Percentiles rank a stretch among this genome's conserved stretches.
Conservation (phyloP, 2,329 filamentous ascomycete genomes). For the Drechslera avenae region DNA sequence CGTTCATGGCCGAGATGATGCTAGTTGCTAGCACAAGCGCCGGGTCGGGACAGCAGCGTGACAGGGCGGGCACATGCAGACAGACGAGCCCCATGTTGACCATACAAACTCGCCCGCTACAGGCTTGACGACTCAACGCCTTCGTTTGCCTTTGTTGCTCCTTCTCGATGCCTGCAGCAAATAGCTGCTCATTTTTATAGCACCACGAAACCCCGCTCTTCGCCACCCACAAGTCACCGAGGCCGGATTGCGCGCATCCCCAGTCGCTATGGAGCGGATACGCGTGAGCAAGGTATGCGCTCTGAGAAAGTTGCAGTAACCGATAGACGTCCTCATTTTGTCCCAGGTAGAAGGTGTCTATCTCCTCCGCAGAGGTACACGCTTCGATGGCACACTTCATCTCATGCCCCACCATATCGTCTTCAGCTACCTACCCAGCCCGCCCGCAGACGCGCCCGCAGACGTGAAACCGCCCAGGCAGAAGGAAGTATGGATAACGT, state of each 20-base stretch:
- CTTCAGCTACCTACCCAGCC: slow-evolving; percentile 62
- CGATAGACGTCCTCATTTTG: background rate
- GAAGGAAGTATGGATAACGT: slow-evolving; percentile 89
- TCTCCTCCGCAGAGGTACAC: slow-evolving; percentile 61
- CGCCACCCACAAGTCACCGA: slow-evolving; percentile 1
- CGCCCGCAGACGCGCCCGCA: slow-evolving; percentile 39
- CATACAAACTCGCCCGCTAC: slow-evolving; percentile 17
- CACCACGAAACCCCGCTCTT: slow-evolving; percentile 2
- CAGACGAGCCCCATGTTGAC: slow-evolving; percentile 22
- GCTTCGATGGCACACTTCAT: slow-evolving; percentile 64
- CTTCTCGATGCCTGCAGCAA: slow-evolving; percentile 8
- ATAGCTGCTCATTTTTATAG: slow-evolving; percentile 7
- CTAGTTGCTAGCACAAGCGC: slow-evolving; percentile 22
- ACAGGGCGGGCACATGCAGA: slow-evolving; percentile 29
- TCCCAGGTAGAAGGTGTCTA: slow-evolving; percentile 65
- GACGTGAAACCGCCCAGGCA: slow-evolving; percentile 53
- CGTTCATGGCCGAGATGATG: slow-evolving; percentile 26
- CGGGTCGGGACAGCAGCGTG: slow-evolving; percentile 27
- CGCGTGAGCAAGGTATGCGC: slow-evolving; percentile 52
- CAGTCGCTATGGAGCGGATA: slow-evolving; percentile 52
- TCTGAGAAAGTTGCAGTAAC: background rate
- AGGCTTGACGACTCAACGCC: slow-evolving; percentile 9
- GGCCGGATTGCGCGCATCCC: background rate
- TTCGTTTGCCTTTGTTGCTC: slow-evolving; percentile 1
- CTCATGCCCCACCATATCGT: slow-evolving; percentile 68